Evolutionary conservation across 306 rosid species (phyloP), one percentile per base, ranked within the genome.

Genomic region (Rosa multiflora): DNA sequence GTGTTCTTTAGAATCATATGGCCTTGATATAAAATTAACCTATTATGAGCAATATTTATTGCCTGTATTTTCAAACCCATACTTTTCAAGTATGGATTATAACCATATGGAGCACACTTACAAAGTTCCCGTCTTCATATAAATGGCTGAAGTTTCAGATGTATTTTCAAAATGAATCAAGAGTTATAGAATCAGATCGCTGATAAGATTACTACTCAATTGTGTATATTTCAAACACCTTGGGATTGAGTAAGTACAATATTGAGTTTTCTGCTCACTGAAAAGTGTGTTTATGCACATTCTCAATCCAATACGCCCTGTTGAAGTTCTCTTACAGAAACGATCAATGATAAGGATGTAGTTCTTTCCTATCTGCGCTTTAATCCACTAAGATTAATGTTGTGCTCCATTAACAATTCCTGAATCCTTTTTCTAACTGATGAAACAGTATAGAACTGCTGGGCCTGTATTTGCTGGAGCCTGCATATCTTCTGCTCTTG

Each of bases 401-500:
- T 67, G 6, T 52, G 59, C 3, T 52, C 15, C 2, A 2, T 39
- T n/a, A 5, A 49, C 69, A 74, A 56, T 39, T 55, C 21, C 20
- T 74, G 4, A 14, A 49, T 72, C 63, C 63, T 37, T 55, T 63
- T 40, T 66, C 58, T 47, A 40, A 35, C 23, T 49, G 52, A 21
- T 47, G 73, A 78, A 68, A 76, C 93, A 94, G 98, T 82, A 80
- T 81, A 89, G 79, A 83, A 86, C 91, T 78, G 80, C 68, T 43
- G 94, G 98, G 72, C 97, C 96, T 68, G 85, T 94, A 84, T 94
- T 94, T 89, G 92, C 97, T 44, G 98, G 94, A 82, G 88, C 97
- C 32, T 88, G 94, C 90, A 81, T 92, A 76, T 91, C 94, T 73
- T 83, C 85, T 83, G 73, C 84, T 67, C 83, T 92, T 82, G 92